A percentile compares a stretch with the other conserved stretches of the same genome.
Conservation (phyloP, 345 rosid genomes). For the Cardamine occulta region DNA sequence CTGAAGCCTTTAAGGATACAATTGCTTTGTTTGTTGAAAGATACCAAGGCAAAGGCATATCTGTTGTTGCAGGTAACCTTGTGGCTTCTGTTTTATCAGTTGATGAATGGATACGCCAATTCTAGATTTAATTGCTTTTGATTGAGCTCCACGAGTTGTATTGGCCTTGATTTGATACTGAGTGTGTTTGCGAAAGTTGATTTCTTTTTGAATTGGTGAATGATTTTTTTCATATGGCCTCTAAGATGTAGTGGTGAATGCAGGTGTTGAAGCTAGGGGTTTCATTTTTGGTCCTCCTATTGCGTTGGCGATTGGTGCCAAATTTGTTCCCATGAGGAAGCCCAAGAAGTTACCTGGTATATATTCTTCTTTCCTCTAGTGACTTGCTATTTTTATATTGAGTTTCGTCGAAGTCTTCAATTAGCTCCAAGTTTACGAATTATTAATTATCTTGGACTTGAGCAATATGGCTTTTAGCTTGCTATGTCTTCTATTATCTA, state of each 20-base stretch:
- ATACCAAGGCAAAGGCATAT: constrained; percentile 62
- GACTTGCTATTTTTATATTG: background rate
- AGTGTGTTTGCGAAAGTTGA: background rate
- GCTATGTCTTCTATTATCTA: background rate
- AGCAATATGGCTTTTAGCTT: constrained; percentile 8
- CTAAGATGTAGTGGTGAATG: constrained; percentile 29
- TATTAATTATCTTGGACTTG: background rate
- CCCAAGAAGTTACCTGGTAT: constrained; percentile 96
- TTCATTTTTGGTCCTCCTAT: constrained; percentile 99
- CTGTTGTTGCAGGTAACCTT: constrained; percentile 76
- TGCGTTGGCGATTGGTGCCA: constrained; percentile 98
- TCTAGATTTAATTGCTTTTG: background rate
- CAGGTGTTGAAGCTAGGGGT: constrained; percentile 98
- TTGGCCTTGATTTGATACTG: background rate
- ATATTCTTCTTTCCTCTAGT: constrained; percentile 2
- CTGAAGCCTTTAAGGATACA: constrained; percentile 74
- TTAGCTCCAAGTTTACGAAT: background rate
- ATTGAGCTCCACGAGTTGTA: background rate
- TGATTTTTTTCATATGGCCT: background rate
- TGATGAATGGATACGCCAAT: background rate
- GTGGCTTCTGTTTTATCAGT: background rate
- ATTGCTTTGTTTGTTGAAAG: constrained; percentile 84
- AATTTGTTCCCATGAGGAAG: constrained; percentile 97
- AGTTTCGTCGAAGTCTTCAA: background rate
- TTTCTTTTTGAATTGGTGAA: background rate